Conservation (phyloP, 2,329 filamentous ascomycete species). For the Calonectria pseudoreteaudii region DNA sequence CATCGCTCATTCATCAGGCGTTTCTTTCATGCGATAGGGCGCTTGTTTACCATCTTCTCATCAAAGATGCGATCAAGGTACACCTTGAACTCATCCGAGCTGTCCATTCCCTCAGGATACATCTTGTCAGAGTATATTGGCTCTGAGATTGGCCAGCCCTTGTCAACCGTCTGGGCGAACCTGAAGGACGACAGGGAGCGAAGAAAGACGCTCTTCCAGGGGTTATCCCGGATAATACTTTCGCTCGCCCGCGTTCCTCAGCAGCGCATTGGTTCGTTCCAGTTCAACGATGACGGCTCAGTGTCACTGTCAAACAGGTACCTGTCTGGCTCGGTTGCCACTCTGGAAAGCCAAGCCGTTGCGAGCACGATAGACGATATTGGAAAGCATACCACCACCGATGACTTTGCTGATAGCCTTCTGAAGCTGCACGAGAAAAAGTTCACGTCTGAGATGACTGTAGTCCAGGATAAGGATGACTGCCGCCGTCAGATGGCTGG, state of each 20-base stretch:
- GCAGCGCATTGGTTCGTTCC: background rate
- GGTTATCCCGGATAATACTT: background rate
- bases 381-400: constrained; percentile 1
- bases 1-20: background rate
- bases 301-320: background rate
- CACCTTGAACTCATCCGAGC: background rate
- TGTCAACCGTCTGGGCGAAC: background rate
- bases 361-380: background rate
- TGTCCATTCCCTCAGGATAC: background rate
- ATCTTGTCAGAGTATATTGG: background rate
- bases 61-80: background rate
- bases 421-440: background rate
- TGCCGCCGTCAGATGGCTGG: background rate
- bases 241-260: constrained; percentile 6
- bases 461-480: background rate
- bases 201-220: background rate
- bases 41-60: background rate
- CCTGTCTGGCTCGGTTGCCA: background rate
- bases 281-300: constrained; percentile 12
- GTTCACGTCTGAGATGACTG: background rate
- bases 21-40: background rate
- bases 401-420: constrained; percentile 1
- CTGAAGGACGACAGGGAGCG: background rate
- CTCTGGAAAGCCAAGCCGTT: background rate
- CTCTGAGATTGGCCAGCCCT: background rate